Base-by-base conservation (phyloP, 2,329 filamentous ascomycete species). In the Monosporascus cannonballus region DNA sequence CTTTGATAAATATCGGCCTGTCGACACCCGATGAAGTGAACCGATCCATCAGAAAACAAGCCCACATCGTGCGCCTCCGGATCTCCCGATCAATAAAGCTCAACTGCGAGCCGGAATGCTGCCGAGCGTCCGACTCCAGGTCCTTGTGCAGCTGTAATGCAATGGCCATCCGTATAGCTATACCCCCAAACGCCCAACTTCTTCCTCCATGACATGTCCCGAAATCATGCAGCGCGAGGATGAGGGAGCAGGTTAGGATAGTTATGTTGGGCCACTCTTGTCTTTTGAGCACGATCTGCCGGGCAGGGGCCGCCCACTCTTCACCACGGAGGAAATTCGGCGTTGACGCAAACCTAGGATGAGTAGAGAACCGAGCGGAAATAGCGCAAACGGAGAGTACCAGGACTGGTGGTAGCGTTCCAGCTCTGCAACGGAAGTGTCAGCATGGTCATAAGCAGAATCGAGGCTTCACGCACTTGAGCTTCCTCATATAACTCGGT, bases 251-350 rank as follows among this genome's bases (percentile, higher is more conserved):
- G 5, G 92, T 96, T 46, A 99, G 72, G 42, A 96, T 96, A 2
- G 93, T 97, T 57, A 97, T 94, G 67, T 96, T 97, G 1, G 94
- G 93, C 73, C 90, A 90, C 65, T 97, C 94, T 63, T 96, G 96
- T 61, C 91, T 83, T 64, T 86, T 88, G 42, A 90, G 81, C 22
- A 94, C 86, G 56, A 97, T 96, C 38, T 90, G 86, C 48, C 92
- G 81, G n/a, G 93, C 93, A 27, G 86, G 84, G 24, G 83, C 84
- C 6, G 91, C 94, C 92, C 93, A 99, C 56, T 89, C 84, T 67
- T 97, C 93, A 5, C 94, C 94, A 44, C 90, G 86, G 42, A 96
- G 73, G 66, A 96, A 97, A 51, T 87, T 89, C 6, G 88, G 89
- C 53, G 86, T 84, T 1, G 83, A 85, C 59, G 80, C 85, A 56